Evolutionary conservation across 805 yeast species (phyloP).

Genomic region (Metschnikowia koreensis): DNA sequence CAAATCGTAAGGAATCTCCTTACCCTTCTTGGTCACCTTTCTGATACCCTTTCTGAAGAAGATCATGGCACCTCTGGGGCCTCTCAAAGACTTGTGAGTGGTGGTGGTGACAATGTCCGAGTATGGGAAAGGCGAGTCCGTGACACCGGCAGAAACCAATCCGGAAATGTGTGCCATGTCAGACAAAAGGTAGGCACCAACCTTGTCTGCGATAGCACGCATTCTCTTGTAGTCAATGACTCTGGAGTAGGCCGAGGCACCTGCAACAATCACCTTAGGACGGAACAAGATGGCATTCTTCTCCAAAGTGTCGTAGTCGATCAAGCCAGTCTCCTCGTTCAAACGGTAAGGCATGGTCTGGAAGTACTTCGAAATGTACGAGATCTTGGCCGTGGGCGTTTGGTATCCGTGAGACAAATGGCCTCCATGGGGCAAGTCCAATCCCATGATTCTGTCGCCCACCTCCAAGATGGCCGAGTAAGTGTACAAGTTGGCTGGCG

Average conservation of each 20-base stretch:
- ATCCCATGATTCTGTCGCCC: slow-evolving; percentile 94
- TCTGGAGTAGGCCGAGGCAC: slow-evolving; percentile 95
- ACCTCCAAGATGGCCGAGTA: slow-evolving; percentile 86
- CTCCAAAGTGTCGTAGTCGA: slow-evolving; percentile 86
- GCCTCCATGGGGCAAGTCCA: slow-evolving; percentile 98
- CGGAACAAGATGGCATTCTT: slow-evolving; percentile 82
- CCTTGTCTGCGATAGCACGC: slow-evolving; percentile 86
- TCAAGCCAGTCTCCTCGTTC: slow-evolving; percentile 79
- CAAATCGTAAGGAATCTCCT: slow-evolving; percentile 79
- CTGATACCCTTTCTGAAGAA: slow-evolving; percentile 94
- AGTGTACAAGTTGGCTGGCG: slow-evolving; percentile 93
- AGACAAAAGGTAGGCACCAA: slow-evolving; percentile 87
- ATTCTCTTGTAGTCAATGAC: slow-evolving; percentile 85
- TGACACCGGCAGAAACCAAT: slow-evolving; percentile 89
- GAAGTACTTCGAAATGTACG: slow-evolving; percentile 89
- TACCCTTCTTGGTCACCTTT: slow-evolving; percentile 79
- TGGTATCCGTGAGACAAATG: slow-evolving; percentile 97
- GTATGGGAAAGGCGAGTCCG: slow-evolving; percentile 87
- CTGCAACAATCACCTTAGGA: slow-evolving; percentile 94
- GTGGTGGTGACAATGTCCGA: slow-evolving; percentile 98
- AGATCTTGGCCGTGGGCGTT: slow-evolving; percentile 84
- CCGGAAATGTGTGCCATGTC: slow-evolving; percentile 99
- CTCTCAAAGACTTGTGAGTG: slow-evolving; percentile 95
- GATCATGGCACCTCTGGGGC: slow-evolving; percentile 98
- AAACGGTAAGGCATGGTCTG: slow-evolving; percentile 97